phyloP scores from a whole-genome alignment of 768 basidiomycete species.

The Russula abietina region DNA sequence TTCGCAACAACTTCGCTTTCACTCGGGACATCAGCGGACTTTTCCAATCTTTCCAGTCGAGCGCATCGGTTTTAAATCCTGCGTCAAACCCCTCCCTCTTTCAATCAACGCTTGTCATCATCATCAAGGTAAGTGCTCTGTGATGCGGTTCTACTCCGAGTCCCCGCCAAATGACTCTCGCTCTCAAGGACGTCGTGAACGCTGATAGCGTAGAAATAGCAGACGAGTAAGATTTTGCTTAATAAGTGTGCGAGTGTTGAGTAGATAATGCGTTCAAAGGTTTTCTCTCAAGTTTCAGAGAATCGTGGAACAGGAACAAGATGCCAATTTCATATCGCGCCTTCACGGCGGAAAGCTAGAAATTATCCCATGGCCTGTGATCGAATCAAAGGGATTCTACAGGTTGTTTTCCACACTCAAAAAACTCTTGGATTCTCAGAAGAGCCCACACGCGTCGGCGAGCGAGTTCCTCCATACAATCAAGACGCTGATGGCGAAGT shows the following conservation, averaged over 20 bases:
- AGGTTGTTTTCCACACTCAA: conserved; percentile 44
- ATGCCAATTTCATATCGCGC: conserved; percentile 54
- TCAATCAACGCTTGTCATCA: conserved; percentile 54
- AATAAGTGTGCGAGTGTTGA: not conserved
- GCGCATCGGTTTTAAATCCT: conserved; percentile 52
- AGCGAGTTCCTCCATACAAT: conserved; percentile 51
- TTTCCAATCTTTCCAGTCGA: conserved; percentile 58
- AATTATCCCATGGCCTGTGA: conserved; percentile 64
- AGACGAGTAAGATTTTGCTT: conserved; percentile 40
- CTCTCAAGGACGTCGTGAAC: conserved; percentile 54
- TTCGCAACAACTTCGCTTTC: conserved; percentile 60
- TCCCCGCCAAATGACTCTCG: not conserved
- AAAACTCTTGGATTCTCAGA: conserved; percentile 43
- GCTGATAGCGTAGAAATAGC: conserved; percentile 53
- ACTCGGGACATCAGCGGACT: conserved; percentile 54
- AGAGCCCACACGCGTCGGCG: conserved; percentile 43
- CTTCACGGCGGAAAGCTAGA: conserved; percentile 50
- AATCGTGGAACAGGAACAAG: conserved; percentile 58
- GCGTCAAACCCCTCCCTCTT: conserved; percentile 54
- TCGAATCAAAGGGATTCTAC: conserved; percentile 57
- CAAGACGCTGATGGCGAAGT: conserved; percentile 62
- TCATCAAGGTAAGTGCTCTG: conserved; percentile 51
- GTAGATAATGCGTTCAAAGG: conserved; percentile 30
- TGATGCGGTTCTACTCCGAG: too few species aligned
- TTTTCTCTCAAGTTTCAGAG: conserved; percentile 52